Percentiles rank a stretch among this genome's conserved stretches.
These are phyloP conservation scores for Artemisia argyi DNA, from an alignment of 129 eudicot genomes.

Conservation along the genomic window DNA sequence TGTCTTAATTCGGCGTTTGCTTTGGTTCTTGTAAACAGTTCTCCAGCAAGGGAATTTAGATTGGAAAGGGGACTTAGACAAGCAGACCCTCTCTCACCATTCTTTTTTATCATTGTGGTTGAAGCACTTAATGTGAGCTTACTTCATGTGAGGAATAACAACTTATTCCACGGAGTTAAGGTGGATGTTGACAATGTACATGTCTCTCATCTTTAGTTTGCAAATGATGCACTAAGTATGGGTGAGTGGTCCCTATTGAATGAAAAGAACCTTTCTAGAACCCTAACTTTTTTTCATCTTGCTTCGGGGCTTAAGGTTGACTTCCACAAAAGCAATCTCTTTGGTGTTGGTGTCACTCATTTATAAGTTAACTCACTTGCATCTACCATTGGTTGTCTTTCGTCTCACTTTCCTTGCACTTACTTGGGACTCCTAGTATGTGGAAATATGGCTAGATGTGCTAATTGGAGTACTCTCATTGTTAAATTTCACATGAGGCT, in stretches of 20 bases:
- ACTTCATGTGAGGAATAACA: too few relatives aligned
- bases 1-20: neutral
- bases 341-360: neutral
- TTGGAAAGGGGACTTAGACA: neutral
- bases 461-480: too few relatives aligned
- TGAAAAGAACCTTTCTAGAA: neutral
- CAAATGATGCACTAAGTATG: neutral
- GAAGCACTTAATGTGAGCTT: neutral
- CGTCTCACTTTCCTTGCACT: neutral
- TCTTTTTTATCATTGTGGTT: neutral
- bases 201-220: neutral
- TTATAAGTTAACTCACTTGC: neutral
- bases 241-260: neutral
- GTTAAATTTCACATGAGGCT: too few relatives aligned
- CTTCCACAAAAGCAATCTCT: neutral
- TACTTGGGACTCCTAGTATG: too few relatives aligned
- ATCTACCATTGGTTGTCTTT: neutral
- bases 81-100: neutral
- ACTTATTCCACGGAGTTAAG: neutral
- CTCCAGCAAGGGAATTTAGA: neutral
- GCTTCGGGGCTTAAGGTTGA: neutral
- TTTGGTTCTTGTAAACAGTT: neutral
- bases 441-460: too few relatives aligned
- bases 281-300: neutral
- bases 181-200: neutral